Conservation (phyloP, 2,329 filamentous ascomycete species). For the Fusarium sp. region DNA sequence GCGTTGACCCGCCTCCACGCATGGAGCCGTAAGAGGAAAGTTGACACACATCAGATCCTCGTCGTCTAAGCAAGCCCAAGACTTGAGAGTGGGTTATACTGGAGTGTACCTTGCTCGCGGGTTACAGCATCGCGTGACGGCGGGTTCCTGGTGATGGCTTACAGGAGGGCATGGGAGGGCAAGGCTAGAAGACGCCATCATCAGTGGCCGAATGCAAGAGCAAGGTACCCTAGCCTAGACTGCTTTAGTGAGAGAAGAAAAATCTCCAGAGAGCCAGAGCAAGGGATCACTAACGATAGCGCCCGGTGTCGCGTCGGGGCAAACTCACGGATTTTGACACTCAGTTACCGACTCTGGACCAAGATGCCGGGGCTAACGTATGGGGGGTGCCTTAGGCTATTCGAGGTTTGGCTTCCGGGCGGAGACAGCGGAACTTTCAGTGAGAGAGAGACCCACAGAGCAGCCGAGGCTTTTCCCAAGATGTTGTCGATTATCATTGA, state of each 20-base stretch:
- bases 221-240: constrained; percentile 10
- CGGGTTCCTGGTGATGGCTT: constrained; percentile 36
- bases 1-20: constrained; percentile 35
- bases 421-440: neutral
- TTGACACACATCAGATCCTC: constrained; percentile 14
- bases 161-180: constrained; percentile 15
- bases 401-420: constrained; percentile 21
- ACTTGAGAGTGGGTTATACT: constrained; percentile 11
- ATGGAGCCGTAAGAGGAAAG: constrained; percentile 14
- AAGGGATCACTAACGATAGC: constrained; percentile 15
- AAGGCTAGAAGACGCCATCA: constrained; percentile 27
- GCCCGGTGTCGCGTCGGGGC: constrained; percentile 33
- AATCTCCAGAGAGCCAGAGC: constrained; percentile 2
- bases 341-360: constrained; percentile 30
- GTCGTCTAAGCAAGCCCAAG: neutral
- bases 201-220: constrained; percentile 16
- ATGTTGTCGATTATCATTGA: constrained; percentile 27
- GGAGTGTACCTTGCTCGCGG: constrained; percentile 7
- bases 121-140: constrained; percentile 36
- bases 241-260: neutral
- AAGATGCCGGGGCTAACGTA: constrained; percentile 21
- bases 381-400: constrained; percentile 20
- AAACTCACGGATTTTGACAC: constrained; percentile 31
- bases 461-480: constrained; percentile 10
- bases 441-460: neutral